Evolutionary conservation across 768 basidiomycete genomes (phyloP).

Genomic region (Macrolepiota dolichaula): DNA sequence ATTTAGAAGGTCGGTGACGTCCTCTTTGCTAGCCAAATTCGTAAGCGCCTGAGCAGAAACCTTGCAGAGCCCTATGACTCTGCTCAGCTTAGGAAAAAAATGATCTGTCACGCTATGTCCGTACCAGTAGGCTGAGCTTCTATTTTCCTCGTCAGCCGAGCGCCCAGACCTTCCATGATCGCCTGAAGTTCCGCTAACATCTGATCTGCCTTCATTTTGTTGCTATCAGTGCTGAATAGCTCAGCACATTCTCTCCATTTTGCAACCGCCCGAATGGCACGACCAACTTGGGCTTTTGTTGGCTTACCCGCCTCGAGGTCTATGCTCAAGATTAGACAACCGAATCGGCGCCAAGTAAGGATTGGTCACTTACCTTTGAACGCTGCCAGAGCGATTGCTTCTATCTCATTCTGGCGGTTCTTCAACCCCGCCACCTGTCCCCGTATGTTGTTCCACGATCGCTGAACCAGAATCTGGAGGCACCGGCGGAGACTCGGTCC

Average conservation of each 20-base stretch:
- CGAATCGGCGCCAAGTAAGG: too few species aligned
- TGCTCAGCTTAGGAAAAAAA: neutral
- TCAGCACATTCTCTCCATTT: neutral
- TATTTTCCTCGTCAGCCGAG: neutral
- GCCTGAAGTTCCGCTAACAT: neutral
- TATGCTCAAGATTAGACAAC: neutral
- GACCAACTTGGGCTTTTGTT: neutral
- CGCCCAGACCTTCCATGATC: neutral
- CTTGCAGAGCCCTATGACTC: neutral
- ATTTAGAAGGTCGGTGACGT: neutral
- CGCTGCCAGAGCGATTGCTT: neutral
- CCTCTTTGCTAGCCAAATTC: neutral
- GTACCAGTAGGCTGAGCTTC: neutral
- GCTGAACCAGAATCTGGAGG: neutral
- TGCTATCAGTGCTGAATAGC: neutral
- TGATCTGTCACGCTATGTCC: neutral
- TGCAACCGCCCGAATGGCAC: neutral
- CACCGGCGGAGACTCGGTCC: neutral
- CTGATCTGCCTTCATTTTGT: neutral
- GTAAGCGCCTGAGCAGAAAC: neutral
- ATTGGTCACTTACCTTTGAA: too few species aligned
- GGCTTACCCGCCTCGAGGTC: neutral
- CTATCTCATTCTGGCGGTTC: neutral
- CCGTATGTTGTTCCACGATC: neutral
- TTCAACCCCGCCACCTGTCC: neutral